phyloP scores from a whole-genome alignment of 371 early-diverging fungal genomes.

The Saksenaea oblongispora region DNA sequence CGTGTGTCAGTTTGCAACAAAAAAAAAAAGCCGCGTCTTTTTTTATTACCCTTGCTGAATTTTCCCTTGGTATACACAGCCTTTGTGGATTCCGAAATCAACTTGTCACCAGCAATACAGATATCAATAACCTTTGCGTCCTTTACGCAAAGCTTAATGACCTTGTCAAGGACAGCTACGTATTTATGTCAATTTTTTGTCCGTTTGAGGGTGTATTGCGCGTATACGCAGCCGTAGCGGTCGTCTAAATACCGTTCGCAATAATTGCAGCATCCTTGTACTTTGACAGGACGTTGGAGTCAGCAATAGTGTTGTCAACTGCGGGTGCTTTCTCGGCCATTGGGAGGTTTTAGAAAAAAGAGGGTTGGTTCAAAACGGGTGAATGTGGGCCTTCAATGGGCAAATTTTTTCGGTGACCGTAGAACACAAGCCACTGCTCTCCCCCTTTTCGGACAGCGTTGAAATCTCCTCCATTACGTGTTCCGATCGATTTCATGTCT shows the following conservation, averaged over 20 bases:
- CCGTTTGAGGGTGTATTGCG: constrained; percentile 7
- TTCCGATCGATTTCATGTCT: not conserved
- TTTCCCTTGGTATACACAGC: constrained; percentile 63
- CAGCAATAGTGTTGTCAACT: constrained; percentile 41
- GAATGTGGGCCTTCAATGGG: not conserved
- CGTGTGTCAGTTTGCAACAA: not conserved
- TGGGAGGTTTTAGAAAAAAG: not conserved
- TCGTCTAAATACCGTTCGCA: constrained; percentile 65
- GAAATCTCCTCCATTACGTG: not conserved
- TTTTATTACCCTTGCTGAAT: constrained; percentile 63
- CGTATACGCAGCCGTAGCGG: not conserved
- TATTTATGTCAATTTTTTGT: not conserved
- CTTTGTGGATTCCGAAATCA: constrained; percentile 62
- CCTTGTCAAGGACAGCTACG: constrained; percentile 68
- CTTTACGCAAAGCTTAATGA: constrained; percentile 67
- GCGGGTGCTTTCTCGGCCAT: constrained; percentile 29
- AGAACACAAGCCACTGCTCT: not conserved
- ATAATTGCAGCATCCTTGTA: constrained; percentile 89
- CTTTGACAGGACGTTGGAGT: constrained; percentile 78
- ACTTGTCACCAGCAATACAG: constrained; percentile 82
- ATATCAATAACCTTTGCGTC: constrained; percentile 80
- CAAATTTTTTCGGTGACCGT: constrained; percentile 1
- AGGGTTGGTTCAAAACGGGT: not conserved
- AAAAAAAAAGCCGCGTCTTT: constrained; percentile 11
- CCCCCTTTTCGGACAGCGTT: not conserved